These are phyloP conservation scores for Boletus vinaceobasis DNA, from an alignment of 768 basidiomycete species.

Conservation along the genomic window DNA sequence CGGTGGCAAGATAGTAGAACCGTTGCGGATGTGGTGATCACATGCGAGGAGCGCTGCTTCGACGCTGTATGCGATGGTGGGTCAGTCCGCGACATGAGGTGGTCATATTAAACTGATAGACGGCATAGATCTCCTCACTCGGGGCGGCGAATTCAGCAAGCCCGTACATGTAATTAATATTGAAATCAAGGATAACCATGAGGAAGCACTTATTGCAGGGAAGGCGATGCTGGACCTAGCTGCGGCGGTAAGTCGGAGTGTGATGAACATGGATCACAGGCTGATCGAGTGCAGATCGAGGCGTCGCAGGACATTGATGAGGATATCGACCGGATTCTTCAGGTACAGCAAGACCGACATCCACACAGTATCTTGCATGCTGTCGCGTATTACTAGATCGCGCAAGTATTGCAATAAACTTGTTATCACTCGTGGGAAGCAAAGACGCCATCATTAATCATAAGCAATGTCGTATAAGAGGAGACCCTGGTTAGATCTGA, in stretches of 20 bases:
- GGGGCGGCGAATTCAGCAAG: constrained; percentile 90
- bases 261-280: neutral
- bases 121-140: constrained; percentile 68
- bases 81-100: constrained; percentile 24
- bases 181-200: constrained; percentile 98
- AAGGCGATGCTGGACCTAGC: constrained; percentile 93
- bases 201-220: constrained; percentile 95
- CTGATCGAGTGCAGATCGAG: constrained; percentile 64
- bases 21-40: constrained; percentile 95
- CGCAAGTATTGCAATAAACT: constrained; percentile 22
- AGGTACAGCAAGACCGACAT: constrained; percentile 81
- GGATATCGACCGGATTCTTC: constrained; percentile 84
- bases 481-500: neutral
- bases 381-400: constrained; percentile 78
- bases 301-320: constrained; percentile 82
- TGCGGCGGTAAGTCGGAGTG: constrained; percentile 60
- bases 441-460: constrained; percentile 51
- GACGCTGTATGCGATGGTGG: constrained; percentile 97
- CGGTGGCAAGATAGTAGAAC: constrained; percentile 92
- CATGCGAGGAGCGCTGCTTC: constrained; percentile 98
- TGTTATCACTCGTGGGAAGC: constrained; percentile 52
- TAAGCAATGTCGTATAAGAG: neutral
- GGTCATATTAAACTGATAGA: constrained; percentile 10
- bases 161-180: constrained; percentile 96
- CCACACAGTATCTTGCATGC: constrained; percentile 90